phyloP scores from a whole-genome alignment of 2,329 filamentous ascomycete genomes.

The Fusarium fracticaudum region DNA sequence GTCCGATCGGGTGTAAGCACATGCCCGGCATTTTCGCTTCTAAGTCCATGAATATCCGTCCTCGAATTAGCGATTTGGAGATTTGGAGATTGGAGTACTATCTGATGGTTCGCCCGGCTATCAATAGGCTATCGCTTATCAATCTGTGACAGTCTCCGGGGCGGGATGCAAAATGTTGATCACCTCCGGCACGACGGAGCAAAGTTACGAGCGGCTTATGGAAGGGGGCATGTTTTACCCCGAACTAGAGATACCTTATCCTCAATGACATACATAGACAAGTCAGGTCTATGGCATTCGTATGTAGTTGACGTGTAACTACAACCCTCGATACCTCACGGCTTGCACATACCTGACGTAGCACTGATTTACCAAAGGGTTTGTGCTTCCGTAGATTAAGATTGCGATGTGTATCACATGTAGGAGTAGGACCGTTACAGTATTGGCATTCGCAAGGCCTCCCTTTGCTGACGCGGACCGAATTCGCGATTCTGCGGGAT shows the following conservation, averaged over 20 bases:
- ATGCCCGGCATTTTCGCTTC: constrained; percentile 34
- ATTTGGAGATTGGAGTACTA: constrained; percentile 13
- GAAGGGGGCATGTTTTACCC: not conserved
- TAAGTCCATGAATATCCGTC: constrained; percentile 22
- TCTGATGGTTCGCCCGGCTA: constrained; percentile 2
- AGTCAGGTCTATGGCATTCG: not conserved
- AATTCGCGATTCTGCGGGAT: constrained; percentile 29
- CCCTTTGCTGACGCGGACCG: constrained; percentile 25
- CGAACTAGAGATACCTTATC: not conserved
- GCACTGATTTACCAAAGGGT: constrained; percentile 1
- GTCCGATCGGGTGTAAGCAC: constrained; percentile 35
- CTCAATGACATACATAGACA: not conserved
- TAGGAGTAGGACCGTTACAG: not conserved
- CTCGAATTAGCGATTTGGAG: constrained; percentile 14
- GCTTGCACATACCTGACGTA: constrained; percentile 5
- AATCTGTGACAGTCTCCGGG: not conserved
- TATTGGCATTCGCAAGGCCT: constrained; percentile 13
- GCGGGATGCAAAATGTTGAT: constrained; percentile 1
- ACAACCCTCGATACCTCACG: not conserved
- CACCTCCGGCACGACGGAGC: constrained; percentile 13
- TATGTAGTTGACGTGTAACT: not conserved
- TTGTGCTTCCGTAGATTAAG: constrained; percentile 10
- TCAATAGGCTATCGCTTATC: constrained; percentile 19
- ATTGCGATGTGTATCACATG: constrained; percentile 23
- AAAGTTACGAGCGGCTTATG: constrained; percentile 20